phyloP scores from a whole-genome alignment of 371 early-diverging fungal species.

The Rhizopus delemar region DNA sequence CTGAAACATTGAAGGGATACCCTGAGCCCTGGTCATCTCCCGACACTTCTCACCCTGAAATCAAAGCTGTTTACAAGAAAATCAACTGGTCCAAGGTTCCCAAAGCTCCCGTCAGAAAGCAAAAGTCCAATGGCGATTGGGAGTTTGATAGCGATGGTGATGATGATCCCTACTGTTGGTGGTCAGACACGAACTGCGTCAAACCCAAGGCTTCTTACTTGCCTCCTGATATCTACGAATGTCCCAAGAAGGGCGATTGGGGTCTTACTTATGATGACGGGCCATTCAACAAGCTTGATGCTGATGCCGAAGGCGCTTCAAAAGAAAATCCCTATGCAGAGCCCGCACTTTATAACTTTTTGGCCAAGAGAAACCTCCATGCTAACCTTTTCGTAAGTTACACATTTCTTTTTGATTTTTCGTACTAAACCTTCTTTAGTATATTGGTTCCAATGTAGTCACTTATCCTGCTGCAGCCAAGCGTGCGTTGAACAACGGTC shows the following conservation, averaged over 20 bases:
- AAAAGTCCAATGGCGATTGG: conserved; percentile 14
- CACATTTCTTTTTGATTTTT: neutral
- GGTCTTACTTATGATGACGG: conserved; percentile 49
- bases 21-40: conserved; percentile 17
- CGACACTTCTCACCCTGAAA: conserved; percentile 18
- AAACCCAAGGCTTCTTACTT: conserved; percentile 39
- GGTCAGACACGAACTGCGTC: conserved; percentile 42
- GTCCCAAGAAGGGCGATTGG: conserved; percentile 44
- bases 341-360: conserved; percentile 42
- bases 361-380: conserved; percentile 28
- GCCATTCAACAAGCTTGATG: conserved; percentile 32
- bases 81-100: conserved; percentile 32
- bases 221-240: conserved; percentile 40
- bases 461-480: conserved; percentile 44
- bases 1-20: conserved; percentile 12
- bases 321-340: conserved; percentile 27
- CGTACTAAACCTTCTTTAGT: conserved; percentile 13
- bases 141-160: conserved; percentile 13
- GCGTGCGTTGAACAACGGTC: conserved; percentile 47
- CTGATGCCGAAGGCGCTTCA: conserved; percentile 1
- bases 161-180: conserved; percentile 41
- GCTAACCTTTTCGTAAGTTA: conserved; percentile 25
- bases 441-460: conserved; percentile 46
- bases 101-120: conserved; percentile 19
- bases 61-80: conserved; percentile 16